A percentile compares a stretch with the other conserved stretches of the same genome.
Evolutionary conservation across 2,329 filamentous ascomycete species (phyloP).

Genomic region (Thielaviopsis populi): DNA sequence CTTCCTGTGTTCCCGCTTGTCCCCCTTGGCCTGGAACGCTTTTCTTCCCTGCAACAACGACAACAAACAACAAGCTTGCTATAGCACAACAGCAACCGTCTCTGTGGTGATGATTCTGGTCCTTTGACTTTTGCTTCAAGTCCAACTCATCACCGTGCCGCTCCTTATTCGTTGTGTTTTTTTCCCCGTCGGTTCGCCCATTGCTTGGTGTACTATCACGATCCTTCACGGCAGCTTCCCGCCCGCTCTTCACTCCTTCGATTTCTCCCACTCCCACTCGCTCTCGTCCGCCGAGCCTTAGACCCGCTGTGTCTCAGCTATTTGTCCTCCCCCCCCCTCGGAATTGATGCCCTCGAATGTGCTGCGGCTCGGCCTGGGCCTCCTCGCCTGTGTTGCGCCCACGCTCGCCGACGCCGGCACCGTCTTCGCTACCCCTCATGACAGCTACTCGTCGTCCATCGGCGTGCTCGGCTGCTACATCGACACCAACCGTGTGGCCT

Average conservation of each 20-base stretch:
- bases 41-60: conserved; percentile 2
- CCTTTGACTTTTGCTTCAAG: neutral
- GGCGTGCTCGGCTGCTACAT: conserved; percentile 47
- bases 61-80: conserved; percentile 2
- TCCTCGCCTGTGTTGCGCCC: conserved; percentile 11
- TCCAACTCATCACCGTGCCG: neutral
- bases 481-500: conserved; percentile 44
- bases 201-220: neutral
- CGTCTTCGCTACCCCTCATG: conserved; percentile 37
- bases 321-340: neutral
- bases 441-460: conserved; percentile 39
- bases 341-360: neutral
- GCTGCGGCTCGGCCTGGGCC: neutral
- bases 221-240: neutral
- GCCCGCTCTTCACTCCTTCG: neutral
- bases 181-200: neutral
- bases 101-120: neutral
- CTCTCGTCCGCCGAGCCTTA: too few species aligned
- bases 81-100: neutral
- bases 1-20: neutral
- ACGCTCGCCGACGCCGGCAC: conserved; percentile 22
- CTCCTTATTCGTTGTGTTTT: neutral
- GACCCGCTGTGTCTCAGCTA: neutral
- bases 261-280: neutral
- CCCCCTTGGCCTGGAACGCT: neutral